phyloP scores from a whole-genome alignment of 2,329 filamentous ascomycete species.

The Botrytis deweyae region DNA sequence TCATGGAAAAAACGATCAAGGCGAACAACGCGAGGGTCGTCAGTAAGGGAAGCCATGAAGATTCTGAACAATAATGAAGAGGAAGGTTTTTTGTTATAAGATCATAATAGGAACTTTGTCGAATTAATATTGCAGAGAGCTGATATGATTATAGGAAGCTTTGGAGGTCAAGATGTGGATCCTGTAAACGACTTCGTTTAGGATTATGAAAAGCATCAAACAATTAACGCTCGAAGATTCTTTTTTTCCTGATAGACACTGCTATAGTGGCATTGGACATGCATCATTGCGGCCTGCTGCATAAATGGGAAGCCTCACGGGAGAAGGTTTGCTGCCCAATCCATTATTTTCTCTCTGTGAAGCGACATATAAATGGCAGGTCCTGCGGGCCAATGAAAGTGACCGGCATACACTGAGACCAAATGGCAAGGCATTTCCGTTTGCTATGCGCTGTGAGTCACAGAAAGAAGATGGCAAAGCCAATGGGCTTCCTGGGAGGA shows the following conservation, averaged over 20 bases:
- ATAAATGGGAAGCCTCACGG: background rate
- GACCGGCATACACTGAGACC: background rate
- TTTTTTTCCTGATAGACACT: background rate
- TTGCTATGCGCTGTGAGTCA: background rate
- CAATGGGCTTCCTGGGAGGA: background rate
- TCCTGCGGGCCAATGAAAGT: no score
- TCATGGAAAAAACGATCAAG: conserved; percentile 44
- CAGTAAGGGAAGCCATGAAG: conserved; percentile 2
- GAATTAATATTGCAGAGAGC: background rate
- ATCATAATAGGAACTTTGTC: background rate
- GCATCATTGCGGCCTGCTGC: background rate
- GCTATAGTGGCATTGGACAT: background rate
- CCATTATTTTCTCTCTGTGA: background rate
- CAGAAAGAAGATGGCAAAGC: background rate
- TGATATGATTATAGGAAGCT: background rate
- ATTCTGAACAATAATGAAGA: background rate
- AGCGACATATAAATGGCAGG: background rate
- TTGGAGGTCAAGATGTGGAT: background rate
- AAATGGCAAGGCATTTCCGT: background rate
- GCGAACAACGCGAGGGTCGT: conserved; percentile 28
- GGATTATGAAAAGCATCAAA: background rate
- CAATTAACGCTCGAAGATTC: background rate
- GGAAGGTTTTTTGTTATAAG: background rate
- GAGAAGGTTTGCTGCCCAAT: background rate
- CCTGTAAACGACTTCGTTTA: background rate